Percentiles rank a stretch among this genome's conserved stretches.
phyloP scores from a whole-genome alignment of 1,139 yeast genomes.

The Pneumocystis sp. region DNA sequence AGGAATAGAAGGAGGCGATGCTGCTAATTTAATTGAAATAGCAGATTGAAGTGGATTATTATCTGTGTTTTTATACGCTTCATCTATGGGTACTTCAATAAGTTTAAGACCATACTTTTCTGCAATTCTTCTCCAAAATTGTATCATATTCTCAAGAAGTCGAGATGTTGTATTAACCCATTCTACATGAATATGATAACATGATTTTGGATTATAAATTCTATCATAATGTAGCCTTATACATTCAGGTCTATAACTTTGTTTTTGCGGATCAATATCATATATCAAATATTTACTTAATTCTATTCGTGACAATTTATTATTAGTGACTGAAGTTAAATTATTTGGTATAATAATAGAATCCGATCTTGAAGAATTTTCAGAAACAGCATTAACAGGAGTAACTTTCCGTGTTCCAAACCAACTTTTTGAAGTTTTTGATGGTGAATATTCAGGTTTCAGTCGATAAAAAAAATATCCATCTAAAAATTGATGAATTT shows the following conservation, averaged over 20 bases:
- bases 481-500: slow-evolving; percentile 69
- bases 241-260: slow-evolving; percentile 64
- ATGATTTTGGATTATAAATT: slow-evolving; percentile 88
- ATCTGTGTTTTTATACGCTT: slow-evolving; percentile 59
- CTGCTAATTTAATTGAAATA: slow-evolving; percentile 46
- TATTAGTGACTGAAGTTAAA: not conserved
- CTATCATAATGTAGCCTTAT: slow-evolving; percentile 77
- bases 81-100: slow-evolving; percentile 90
- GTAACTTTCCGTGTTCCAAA: slow-evolving; percentile 11
- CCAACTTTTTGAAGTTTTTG: slow-evolving; percentile 11
- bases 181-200: slow-evolving; percentile 79
- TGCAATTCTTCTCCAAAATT: slow-evolving; percentile 65
- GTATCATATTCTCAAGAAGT: slow-evolving; percentile 75
- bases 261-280: slow-evolving; percentile 59
- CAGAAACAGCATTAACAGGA: slow-evolving; percentile 2
- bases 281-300: slow-evolving; percentile 48
- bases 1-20: slow-evolving; percentile 45
- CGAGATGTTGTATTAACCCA: slow-evolving; percentile 88
- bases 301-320: slow-evolving; percentile 7
- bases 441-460: slow-evolving; percentile 36
- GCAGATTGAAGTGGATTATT: slow-evolving; percentile 81
- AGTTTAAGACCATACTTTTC: slow-evolving; percentile 73
- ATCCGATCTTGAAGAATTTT: not conserved
- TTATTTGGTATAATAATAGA: slow-evolving; percentile 1
- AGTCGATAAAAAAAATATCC: slow-evolving; percentile 85